Evolutionary conservation across 345 rosid species (phyloP), one percentile per base, ranked within the genome.

Genomic region (Odontarrhena argentea): DNA sequence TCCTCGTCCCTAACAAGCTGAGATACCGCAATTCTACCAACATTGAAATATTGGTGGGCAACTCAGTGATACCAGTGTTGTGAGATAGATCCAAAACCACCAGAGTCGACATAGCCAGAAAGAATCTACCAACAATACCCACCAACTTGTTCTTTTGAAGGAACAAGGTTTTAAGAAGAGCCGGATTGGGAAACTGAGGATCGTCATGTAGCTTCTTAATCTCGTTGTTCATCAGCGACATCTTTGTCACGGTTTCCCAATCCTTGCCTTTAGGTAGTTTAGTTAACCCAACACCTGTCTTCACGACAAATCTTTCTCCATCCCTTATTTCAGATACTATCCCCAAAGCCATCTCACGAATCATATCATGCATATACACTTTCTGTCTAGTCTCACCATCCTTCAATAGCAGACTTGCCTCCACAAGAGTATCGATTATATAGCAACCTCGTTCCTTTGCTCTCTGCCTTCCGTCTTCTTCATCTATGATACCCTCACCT

Each of bases 61-160:
- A 63, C 58, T 38, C 7, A 0, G 25, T 50, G 57, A 63, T 37
- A 9, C 2, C 22, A 3, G 8, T 48, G 35, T 63, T 63, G 4
- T 1, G 1, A 12, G 68, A 63, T 13, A 63, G 56, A 15, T 63
- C 68, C 68, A 63, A 63, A 26, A 63, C 68, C 37, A 63, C 57
- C 37, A 63, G 68, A 63, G 57, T 6, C 7, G 68, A 49, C 26
- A 63, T 2, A 38, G 25, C 58, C 48, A 0, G 13, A 14, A 63
- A 63, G 58, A 63, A 63, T n/a, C 3, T 3, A 38, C 48, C 9
- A 50, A 9, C 44, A 1, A 63, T 63, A 4, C 37, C 12, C 1
- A 3, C 47, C 37, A 49, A 8, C 58, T 11, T 40, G 47, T 57
- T 57, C 9, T 37, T 37, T 9, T 37, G 41, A 37, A 37, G 41